phyloP scores from a whole-genome alignment of 2,329 filamentous ascomycete species.

The Colletotrichum orchidophilum region DNA sequence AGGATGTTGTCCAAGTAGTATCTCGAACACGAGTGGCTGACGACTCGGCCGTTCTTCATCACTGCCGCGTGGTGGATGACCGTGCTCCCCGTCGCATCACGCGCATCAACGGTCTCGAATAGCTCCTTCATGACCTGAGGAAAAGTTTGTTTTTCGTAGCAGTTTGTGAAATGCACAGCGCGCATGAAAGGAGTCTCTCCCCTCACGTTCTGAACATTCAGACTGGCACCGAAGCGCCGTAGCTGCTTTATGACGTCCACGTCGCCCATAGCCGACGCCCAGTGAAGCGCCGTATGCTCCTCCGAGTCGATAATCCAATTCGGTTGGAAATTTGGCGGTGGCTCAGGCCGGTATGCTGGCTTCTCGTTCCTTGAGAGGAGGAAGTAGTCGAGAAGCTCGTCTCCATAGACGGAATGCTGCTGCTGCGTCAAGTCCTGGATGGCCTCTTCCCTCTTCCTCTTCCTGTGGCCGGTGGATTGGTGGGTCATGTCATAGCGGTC shows the following conservation, averaged over 20 bases:
- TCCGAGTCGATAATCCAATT: slow-evolving; percentile 95
- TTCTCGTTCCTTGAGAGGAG: slow-evolving; percentile 85
- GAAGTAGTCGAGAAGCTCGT: slow-evolving; percentile 95
- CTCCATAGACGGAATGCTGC: slow-evolving; percentile 89
- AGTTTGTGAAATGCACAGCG: slow-evolving; percentile 95
- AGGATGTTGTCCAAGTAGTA: slow-evolving; percentile 95
- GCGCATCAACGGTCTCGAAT: slow-evolving; percentile 80
- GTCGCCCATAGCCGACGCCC: slow-evolving; percentile 98
- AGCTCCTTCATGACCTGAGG: slow-evolving; percentile 85
- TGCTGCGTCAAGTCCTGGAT: slow-evolving; percentile 76
- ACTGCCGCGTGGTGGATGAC: slow-evolving; percentile 95
- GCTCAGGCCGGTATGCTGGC: slow-evolving; percentile 76
- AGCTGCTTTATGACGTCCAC: slow-evolving; percentile 90
- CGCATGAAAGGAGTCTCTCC: slow-evolving; percentile 95
- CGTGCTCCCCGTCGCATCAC: slow-evolving; percentile 84
- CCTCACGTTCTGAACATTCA: slow-evolving; percentile 74
- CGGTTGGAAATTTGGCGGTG: slow-evolving; percentile 86
- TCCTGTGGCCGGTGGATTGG: slow-evolving; percentile 67
- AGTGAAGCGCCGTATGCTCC: slow-evolving; percentile 92
- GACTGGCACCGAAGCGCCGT: slow-evolving; percentile 79
- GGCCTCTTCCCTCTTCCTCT: slow-evolving; percentile 79
- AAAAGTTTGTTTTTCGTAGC: slow-evolving; percentile 93
- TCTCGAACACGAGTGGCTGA: slow-evolving; percentile 86
- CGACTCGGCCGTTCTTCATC: slow-evolving; percentile 81
- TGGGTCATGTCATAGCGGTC: slow-evolving; percentile 78